Percentiles rank a stretch among this genome's conserved stretches.
These are phyloP conservation scores for Sclerotinia glacialis DNA, from an alignment of 2,329 filamentous ascomycete species.

Conservation along the genomic window DNA sequence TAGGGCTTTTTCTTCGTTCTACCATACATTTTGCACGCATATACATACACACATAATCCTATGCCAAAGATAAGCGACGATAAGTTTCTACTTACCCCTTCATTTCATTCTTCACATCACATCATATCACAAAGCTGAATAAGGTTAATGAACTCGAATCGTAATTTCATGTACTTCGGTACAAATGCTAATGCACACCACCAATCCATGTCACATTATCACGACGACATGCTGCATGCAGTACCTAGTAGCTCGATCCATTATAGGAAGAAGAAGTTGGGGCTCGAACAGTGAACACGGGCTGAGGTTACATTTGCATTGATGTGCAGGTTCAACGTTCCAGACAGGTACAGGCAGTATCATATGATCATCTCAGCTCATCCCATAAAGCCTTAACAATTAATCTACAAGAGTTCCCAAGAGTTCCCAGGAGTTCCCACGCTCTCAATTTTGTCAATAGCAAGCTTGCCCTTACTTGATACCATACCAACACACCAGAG, in stretches of 20 bases:
- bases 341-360: neutral
- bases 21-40: neutral
- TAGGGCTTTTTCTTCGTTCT: neutral
- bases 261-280: neutral
- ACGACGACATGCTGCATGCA: conserved; percentile 5
- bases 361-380: neutral
- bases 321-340: neutral
- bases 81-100: neutral
- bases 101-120: neutral
- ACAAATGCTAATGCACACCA: conserved; percentile 10
- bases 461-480: neutral
- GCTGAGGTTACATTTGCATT: neutral
- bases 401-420: neutral
- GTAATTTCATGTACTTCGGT: no score
- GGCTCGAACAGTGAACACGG: conserved; percentile 4
- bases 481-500: neutral
- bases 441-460: neutral
- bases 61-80: neutral
- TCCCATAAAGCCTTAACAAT: neutral
- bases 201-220: conserved; percentile 14
- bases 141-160: neutral
- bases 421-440: no score
- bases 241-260: conserved; percentile 1
- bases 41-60: no score
- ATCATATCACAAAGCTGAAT: conserved; percentile 1